Conservation (phyloP, 2,329 filamentous ascomycete species). For the Fusarium clavum region DNA sequence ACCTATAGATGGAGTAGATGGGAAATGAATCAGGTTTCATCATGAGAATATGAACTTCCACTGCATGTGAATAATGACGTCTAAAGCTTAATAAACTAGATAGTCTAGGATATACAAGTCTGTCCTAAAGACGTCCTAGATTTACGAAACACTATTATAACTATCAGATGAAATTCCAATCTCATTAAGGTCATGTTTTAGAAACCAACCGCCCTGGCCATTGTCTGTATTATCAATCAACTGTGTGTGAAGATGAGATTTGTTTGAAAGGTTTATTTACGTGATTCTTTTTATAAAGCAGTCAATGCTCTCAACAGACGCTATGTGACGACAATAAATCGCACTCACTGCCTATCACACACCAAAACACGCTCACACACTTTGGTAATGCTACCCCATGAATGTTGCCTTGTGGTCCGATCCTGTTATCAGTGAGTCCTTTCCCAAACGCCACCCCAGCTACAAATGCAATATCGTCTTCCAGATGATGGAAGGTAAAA, state of each 20-base stretch:
- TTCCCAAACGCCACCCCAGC: constrained; percentile 36
- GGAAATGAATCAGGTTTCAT: constrained; percentile 30
- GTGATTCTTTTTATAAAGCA: neutral
- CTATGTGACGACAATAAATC: neutral
- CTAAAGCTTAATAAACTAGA: neutral
- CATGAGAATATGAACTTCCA: neutral
- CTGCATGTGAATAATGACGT: neutral
- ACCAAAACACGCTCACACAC: neutral
- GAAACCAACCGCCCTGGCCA: neutral
- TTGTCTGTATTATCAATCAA: neutral
- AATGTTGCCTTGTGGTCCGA: constrained; percentile 34
- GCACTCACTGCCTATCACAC: neutral
- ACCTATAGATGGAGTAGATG: constrained; percentile 41
- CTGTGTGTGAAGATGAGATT: neutral
- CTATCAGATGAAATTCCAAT: neutral
- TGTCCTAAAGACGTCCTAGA: neutral
- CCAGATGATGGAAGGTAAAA: constrained; percentile 24
- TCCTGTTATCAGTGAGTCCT: constrained; percentile 13
- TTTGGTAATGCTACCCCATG: neutral
- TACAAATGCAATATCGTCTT: constrained; percentile 32
- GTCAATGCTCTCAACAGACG: neutral
- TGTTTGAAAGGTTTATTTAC: neutral
- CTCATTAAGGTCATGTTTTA: neutral
- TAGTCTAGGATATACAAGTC: too few species aligned
- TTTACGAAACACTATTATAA: neutral